phyloP scores from a whole-genome alignment of 2,329 filamentous ascomycete species.

The Thielaviopsis populi region DNA sequence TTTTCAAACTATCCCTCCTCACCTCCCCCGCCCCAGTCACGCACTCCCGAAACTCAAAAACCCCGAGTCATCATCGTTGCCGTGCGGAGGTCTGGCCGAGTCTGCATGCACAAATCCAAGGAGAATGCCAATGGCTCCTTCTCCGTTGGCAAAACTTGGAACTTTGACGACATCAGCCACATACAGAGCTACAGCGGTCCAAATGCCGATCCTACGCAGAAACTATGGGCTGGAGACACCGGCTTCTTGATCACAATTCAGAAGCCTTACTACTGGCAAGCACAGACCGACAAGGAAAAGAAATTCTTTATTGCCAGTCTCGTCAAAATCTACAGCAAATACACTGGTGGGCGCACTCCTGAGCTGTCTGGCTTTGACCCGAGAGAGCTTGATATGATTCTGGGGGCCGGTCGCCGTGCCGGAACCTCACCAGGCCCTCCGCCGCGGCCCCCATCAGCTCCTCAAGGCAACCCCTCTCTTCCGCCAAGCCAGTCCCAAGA shows the following conservation, averaged over 20 bases:
- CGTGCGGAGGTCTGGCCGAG: slow-evolving; percentile 79
- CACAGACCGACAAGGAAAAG: slow-evolving; percentile 86
- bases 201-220: slow-evolving; percentile 39
- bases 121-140: slow-evolving; percentile 90
- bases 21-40: slow-evolving; percentile 68
- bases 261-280: slow-evolving; percentile 96
- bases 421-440: slow-evolving; percentile 10
- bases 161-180: slow-evolving; percentile 71
- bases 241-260: slow-evolving; percentile 81
- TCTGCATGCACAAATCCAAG: slow-evolving; percentile 91
- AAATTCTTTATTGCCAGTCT: slow-evolving; percentile 96
- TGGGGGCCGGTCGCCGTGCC: slow-evolving; percentile 37
- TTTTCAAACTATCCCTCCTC: slow-evolving; percentile 68
- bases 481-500: slow-evolving; percentile 14
- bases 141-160: slow-evolving; percentile 97
- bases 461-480: slow-evolving; percentile 23
- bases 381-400: slow-evolving; percentile 60
- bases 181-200: slow-evolving; percentile 69
- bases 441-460: not conserved
- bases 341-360: slow-evolving; percentile 73
- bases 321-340: slow-evolving; percentile 93
- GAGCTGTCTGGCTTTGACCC: slow-evolving; percentile 70
- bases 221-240: slow-evolving; percentile 66
- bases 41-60: slow-evolving; percentile 61
- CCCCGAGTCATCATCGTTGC: slow-evolving; percentile 82